Base-by-base conservation (phyloP, 1,284 basidiomycete species). In the Apiotrichum gracile region DNA sequence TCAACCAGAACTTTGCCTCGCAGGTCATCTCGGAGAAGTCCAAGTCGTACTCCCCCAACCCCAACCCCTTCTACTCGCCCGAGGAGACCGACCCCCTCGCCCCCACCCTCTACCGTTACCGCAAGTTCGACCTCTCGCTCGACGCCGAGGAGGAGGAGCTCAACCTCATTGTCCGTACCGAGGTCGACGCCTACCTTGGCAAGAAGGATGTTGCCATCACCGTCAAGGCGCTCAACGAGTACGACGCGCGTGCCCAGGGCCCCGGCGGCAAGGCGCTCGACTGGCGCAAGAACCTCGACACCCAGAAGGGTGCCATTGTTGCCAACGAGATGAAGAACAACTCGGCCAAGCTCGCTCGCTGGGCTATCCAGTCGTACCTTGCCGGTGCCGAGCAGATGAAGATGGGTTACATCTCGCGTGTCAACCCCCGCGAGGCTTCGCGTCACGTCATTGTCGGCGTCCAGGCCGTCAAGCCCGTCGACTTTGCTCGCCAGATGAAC, bases 281-380 rank as follows among this genome's bases (percentile, higher is more conserved):
- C 76, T 99, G 96, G 96, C 85, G 93, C 46, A 83, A 87, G 46
- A 96, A 96, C 76, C 80, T 99, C 48, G 96, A 99, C 76, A 85
- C 88, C 9, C 93, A 97, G 76, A 85, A 93, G 56, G 96, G 96
- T 67, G 96, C 96, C 4, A 94, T 99, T 41, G 91, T 98, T 54
- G 92, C 96, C 43, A 96, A 91, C 39, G 96, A 99, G 80, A 97
- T 98, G 96, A 98, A 98, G 81, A 99, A 98, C 79, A 99, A 99
- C 79, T 91, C 87, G 68, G 93, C 87, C 79, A 98, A 98, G 78
- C 83, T 99, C 47, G 93, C 94, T 19, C 88, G 94, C 70, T 99
- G 94, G 89, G 87, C 96, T 0, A 88, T 97, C 29, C 93, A 97
- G 79, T 90, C 88, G 70, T 82, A 97, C 51, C 80, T 99, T 39